phyloP scores from a whole-genome alignment of 139 green algal genomes.

The Mesotaenium endlicherianum region DNA sequence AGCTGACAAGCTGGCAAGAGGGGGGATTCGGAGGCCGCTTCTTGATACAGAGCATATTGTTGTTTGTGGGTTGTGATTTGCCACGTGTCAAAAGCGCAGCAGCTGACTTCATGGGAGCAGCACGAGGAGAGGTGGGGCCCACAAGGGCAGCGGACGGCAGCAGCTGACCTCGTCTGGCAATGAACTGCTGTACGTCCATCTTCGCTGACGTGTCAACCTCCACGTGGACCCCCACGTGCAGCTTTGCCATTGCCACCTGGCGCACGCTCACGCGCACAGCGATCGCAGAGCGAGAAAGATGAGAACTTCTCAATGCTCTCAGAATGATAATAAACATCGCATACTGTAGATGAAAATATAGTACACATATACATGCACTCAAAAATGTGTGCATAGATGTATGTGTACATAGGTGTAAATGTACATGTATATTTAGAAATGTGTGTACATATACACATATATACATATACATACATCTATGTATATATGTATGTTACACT shows the following conservation, averaged over 20 bases:
- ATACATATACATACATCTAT: background rate
- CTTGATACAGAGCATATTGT: slow-evolving; percentile 1
- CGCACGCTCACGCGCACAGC: background rate
- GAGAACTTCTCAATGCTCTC: too few relatives aligned
- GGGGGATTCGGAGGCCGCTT: background rate
- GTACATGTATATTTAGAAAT: slow-evolving; percentile 9
- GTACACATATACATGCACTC: background rate
- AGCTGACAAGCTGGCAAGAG: background rate
- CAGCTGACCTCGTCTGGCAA: slow-evolving; percentile 15
- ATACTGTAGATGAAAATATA: slow-evolving; percentile 8
- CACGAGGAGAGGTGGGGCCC: background rate
- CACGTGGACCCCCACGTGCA: background rate
- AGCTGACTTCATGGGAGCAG: background rate
- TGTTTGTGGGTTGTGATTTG: slow-evolving; percentile 10
- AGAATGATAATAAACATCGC: slow-evolving; percentile 8
- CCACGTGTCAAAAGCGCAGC: background rate
- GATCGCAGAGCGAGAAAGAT: background rate
- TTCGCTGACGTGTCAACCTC: background rate
- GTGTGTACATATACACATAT: too few relatives aligned
- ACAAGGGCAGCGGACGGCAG: background rate
- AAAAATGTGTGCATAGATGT: slow-evolving; percentile 7
- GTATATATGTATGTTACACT: background rate
- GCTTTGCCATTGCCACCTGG: slow-evolving; percentile 15
- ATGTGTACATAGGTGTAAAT: background rate
- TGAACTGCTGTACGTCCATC: slow-evolving; percentile 1